These are phyloP conservation scores for Chaetoscypha palmicola DNA, from an alignment of 2,329 filamentous ascomycete species.

Conservation along the genomic window DNA sequence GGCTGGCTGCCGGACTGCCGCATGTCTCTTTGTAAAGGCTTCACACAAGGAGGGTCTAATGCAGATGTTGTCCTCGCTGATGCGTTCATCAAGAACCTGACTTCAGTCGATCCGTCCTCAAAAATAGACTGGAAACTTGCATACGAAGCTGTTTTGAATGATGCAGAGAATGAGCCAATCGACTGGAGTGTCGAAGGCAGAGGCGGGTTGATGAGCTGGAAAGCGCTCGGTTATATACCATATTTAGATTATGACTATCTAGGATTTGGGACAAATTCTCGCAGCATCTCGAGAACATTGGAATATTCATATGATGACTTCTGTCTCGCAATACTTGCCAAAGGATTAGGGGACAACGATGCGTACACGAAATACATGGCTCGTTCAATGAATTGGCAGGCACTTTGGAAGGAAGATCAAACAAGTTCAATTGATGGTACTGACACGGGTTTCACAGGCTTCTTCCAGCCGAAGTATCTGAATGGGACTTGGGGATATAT, in stretches of 20 bases:
- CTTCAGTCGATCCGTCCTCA: slow-evolving; percentile 14
- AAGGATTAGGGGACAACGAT: slow-evolving; percentile 43
- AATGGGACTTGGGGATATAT: slow-evolving; percentile 64
- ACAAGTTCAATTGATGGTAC: slow-evolving; percentile 43
- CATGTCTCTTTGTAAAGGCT: slow-evolving; percentile 70
- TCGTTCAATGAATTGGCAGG: slow-evolving; percentile 46
- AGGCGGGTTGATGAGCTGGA: slow-evolving; percentile 67
- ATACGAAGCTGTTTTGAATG: slow-evolving; percentile 64
- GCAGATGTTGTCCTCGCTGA: slow-evolving; percentile 65
- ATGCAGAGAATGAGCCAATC: slow-evolving; percentile 43
- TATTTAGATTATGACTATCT: slow-evolving; percentile 58
- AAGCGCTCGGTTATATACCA: slow-evolving; percentile 63
- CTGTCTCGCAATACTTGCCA: slow-evolving; percentile 55
- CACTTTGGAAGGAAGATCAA: slow-evolving; percentile 52
- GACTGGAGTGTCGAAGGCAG: slow-evolving; percentile 67
- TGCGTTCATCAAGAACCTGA: slow-evolving; percentile 59
- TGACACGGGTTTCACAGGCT: slow-evolving; percentile 59
- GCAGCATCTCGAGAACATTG: slow-evolving; percentile 63
- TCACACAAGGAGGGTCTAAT: slow-evolving; percentile 69
- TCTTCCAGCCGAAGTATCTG: slow-evolving; percentile 60
- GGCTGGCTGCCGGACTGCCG: slow-evolving; percentile 35
- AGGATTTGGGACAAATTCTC: slow-evolving; percentile 61
- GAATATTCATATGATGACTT: slow-evolving; percentile 76
- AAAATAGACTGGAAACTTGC: slow-evolving; percentile 62
- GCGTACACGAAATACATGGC: slow-evolving; percentile 35